phyloP scores from a whole-genome alignment of 2,329 filamentous ascomycete species.

The Botryotinia narcissicola region DNA sequence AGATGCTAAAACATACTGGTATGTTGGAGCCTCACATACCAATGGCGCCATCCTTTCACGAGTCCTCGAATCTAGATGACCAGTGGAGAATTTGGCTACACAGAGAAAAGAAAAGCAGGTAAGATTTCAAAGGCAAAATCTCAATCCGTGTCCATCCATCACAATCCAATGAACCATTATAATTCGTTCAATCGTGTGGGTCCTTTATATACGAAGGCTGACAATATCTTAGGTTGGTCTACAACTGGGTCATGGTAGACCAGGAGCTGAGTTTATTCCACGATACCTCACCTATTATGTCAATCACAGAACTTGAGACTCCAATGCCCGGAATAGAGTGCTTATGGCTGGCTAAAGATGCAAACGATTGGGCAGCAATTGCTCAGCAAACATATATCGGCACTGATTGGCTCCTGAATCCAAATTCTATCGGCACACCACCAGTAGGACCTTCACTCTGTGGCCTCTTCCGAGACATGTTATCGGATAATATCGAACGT shows the following conservation, averaged over 20 bases:
- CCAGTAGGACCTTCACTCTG: conserved; percentile 57
- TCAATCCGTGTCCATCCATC: not conserved
- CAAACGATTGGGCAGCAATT: conserved; percentile 57
- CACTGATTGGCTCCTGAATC: conserved; percentile 39
- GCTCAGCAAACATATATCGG: conserved; percentile 60
- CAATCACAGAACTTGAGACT: conserved; percentile 62
- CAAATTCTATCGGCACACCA: conserved; percentile 44
- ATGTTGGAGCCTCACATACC: conserved; percentile 56
- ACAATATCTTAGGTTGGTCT: conserved; percentile 55
- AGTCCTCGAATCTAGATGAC: conserved; percentile 46
- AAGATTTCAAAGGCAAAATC: conserved; percentile 32
- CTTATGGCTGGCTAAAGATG: conserved; percentile 60
- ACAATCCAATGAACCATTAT: not conserved
- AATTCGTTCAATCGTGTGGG: not conserved
- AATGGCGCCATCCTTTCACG: conserved; percentile 44
- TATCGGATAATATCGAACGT: conserved; percentile 59
- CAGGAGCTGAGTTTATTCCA: conserved; percentile 68
- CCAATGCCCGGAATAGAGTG: conserved; percentile 61
- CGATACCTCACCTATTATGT: conserved; percentile 60
- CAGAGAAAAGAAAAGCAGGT: conserved; percentile 62
- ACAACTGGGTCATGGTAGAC: conserved; percentile 73
- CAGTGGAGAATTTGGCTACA: conserved; percentile 65
- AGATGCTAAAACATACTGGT: conserved; percentile 69
- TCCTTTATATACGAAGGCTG: not conserved
- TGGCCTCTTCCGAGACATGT: conserved; percentile 65